Evolutionary conservation across 2,329 filamentous ascomycete genomes (phyloP), one percentile per base, ranked within the genome.

Genomic region (Colletotrichum chrysophilum): DNA sequence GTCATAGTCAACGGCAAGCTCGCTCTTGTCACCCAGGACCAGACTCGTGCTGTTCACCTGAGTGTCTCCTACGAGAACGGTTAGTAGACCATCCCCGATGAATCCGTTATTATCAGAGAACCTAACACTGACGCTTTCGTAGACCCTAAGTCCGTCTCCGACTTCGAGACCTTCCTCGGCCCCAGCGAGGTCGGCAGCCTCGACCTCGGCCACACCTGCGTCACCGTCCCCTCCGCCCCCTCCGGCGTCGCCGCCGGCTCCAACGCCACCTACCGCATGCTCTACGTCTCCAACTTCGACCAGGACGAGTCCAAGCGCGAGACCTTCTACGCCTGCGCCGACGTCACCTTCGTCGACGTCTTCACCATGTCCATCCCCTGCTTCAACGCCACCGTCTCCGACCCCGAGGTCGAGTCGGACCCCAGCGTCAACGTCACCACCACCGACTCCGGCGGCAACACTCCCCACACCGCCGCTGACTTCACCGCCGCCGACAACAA

Each of bases 11-110:
- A 88, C 70, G 91, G 90, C 14, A 84, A 87, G 61, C 84, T 93
- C 16, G 86, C 91, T 3, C 84, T 93, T 5, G 88, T 90, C 8
- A 87, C 89, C 24, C 90, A 92, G 60, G 88, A 91, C 74, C 89
- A 91, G 66, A 89, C 90, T 7, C 92, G 87, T 79, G 85, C 88
- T 55, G 82, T 91, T 28, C 86, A 88, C 66, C 84, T 93, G 24
- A 86, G 88, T 69, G 87, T 93, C 68, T 89, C 91, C 0, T 89
- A 90, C 76, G 81, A 82, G 7, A 84, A 88, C 68, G 84, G 91
- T 91, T 82, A 74, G 84, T 21, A 21, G 14, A 30, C 67, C 38
- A 18, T 34, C 48, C 9, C 24, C 24, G 24, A 24, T 4, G 4
- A 24, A 24, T 24, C 24, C 24, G 3, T 24, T 24, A 24, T 24